These are phyloP conservation scores for Fusarium fujikuroi DNA, from an alignment of 2,329 filamentous ascomycete genomes.

Conservation along the genomic window DNA sequence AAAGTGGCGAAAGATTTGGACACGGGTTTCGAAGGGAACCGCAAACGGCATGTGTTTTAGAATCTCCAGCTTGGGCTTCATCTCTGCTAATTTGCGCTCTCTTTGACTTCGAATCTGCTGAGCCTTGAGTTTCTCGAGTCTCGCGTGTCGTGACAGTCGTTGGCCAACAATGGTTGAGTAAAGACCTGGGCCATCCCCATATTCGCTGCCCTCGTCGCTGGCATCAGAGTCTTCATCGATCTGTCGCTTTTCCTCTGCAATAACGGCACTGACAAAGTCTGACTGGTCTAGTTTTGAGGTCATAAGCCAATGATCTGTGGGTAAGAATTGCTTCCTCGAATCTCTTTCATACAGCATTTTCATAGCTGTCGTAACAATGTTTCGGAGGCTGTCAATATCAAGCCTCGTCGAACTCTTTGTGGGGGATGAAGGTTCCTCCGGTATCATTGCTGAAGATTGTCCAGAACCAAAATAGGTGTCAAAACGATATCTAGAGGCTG, in stretches of 20 bases:
- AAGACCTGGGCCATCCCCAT: slow-evolving; percentile 39
- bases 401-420: slow-evolving; percentile 52
- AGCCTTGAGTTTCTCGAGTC: slow-evolving; percentile 70
- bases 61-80: slow-evolving; percentile 89
- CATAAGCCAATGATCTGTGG: slow-evolving; percentile 93
- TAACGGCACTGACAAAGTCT: slow-evolving; percentile 85
- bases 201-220: slow-evolving; percentile 52
- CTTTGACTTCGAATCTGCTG: slow-evolving; percentile 74
- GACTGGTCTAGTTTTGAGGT: slow-evolving; percentile 87
- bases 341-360: slow-evolving; percentile 93
- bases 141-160: slow-evolving; percentile 69
- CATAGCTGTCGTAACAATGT: slow-evolving; percentile 81
- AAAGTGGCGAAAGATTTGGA: slow-evolving; percentile 93
- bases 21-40: slow-evolving; percentile 90
- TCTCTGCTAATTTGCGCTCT: slow-evolving; percentile 77
- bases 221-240: slow-evolving; percentile 61
- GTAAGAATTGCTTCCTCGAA: slow-evolving; percentile 86
- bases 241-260: slow-evolving; percentile 86
- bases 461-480: slow-evolving; percentile 45
- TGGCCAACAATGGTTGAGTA: slow-evolving; percentile 61
- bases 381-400: slow-evolving; percentile 80
- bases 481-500: slow-evolving; percentile 41
- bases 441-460: neutral
- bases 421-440: neutral
- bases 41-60: slow-evolving; percentile 97